Evolutionary conservation across 2,329 filamentous ascomycete species (phyloP).

Genomic region (Diaporthe citrichinensis): DNA sequence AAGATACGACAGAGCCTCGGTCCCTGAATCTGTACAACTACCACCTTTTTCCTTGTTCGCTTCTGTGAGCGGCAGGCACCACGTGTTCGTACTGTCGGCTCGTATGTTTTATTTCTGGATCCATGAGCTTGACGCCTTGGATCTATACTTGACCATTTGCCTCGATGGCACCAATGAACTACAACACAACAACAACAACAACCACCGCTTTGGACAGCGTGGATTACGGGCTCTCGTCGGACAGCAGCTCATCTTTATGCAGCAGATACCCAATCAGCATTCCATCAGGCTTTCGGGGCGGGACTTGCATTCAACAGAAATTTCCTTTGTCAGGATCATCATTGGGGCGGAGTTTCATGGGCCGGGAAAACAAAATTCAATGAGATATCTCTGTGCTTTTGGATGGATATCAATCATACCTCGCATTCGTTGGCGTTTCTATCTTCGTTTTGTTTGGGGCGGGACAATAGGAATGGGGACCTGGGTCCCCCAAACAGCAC

Average conservation of each 20-base stretch:
- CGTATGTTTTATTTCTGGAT: background rate
- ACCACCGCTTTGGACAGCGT: background rate
- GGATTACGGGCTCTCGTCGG: constrained; percentile 26
- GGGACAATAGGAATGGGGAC: constrained; percentile 23
- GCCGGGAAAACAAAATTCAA: constrained; percentile 36
- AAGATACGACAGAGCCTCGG: constrained; percentile 1
- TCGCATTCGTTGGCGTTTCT: constrained; percentile 41
- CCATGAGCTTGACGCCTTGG: constrained; percentile 39
- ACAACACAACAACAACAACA: constrained; percentile 15
- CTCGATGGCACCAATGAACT: constrained; percentile 30
- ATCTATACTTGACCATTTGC: background rate
- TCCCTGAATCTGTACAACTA: constrained; percentile 21
- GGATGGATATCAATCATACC: constrained; percentile 40
- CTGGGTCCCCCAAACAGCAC: constrained; percentile 7
- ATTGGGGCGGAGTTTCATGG: constrained; percentile 37
- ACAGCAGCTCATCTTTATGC: constrained; percentile 37
- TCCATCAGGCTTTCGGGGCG: constrained; percentile 28
- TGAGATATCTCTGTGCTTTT: constrained; percentile 34
- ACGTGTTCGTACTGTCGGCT: constrained; percentile 32
- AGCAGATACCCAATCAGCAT: constrained; percentile 40
- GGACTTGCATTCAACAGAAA: constrained; percentile 22
- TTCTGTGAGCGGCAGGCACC: constrained; percentile 29
- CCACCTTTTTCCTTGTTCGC: background rate
- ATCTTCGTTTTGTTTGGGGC: constrained; percentile 1
- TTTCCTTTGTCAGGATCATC: constrained; percentile 34